Evolutionary conservation across 805 yeast species (phyloP).

Genomic region (Yarrowia divulgata): DNA sequence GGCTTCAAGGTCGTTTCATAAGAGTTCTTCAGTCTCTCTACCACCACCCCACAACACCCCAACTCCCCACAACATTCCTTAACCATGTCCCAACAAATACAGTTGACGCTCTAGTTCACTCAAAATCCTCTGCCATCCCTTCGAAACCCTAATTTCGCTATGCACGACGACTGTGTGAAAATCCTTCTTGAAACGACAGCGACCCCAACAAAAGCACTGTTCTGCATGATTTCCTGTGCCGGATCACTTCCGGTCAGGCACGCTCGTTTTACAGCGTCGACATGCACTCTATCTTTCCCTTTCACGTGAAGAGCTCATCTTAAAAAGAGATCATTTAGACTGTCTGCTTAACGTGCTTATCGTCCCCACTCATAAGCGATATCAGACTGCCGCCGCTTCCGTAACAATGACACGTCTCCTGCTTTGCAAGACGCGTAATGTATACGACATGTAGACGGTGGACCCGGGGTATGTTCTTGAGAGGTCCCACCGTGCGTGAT

Average conservation of each 20-base stretch:
- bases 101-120: not conserved
- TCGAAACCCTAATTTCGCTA: too few relatives aligned
- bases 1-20: too few relatives aligned
- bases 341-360: too few relatives aligned
- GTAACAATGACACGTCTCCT: not conserved
- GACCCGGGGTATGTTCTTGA: not conserved
- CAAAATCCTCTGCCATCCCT: not conserved
- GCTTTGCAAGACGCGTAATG: not conserved
- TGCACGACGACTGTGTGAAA: not conserved
- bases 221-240: not conserved
- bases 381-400: too few relatives aligned
- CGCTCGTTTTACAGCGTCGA: not conserved
- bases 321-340: too few relatives aligned
- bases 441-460: not conserved
- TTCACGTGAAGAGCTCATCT: too few relatives aligned
- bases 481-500: slow-evolving; percentile 3
- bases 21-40: too few relatives aligned
- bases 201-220: slow-evolving; percentile 4
- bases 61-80: too few relatives aligned
- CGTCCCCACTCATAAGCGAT: too few relatives aligned
- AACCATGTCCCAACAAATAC: not conserved
- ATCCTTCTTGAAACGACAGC: not conserved
- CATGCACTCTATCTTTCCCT: too few relatives aligned
- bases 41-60: too few relatives aligned
- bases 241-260: too few relatives aligned